Percentiles rank a stretch among this genome's conserved stretches.
Evolutionary conservation across 495 filamentous ascomycete species (phyloP).

Genomic region (Trichoderma reesei): DNA sequence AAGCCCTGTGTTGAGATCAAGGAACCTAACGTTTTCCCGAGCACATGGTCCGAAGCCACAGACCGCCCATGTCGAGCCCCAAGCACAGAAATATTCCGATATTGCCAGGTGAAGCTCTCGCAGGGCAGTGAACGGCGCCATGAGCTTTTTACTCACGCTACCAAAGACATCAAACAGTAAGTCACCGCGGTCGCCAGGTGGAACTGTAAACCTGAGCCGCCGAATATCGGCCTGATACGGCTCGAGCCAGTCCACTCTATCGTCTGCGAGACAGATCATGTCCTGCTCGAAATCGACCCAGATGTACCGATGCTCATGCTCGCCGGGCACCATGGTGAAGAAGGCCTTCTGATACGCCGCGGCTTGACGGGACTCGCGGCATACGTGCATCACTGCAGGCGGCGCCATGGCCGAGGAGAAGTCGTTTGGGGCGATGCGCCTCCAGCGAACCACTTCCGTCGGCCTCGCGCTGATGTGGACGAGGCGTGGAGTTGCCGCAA

Average conservation of each 20-base stretch:
- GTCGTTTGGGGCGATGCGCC: neutral
- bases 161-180: neutral
- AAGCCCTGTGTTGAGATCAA: neutral
- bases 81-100: neutral
- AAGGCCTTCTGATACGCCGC: neutral
- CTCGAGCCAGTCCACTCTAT: neutral
- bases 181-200: neutral
- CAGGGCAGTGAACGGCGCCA: neutral
- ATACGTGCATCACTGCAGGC: neutral
- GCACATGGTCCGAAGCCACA: neutral
- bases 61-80: neutral
- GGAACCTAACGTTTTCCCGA: neutral
- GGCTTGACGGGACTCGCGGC: neutral
- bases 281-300: neutral
- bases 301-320: neutral
- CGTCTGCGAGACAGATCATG: neutral
- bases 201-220: neutral
- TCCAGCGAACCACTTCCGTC: neutral
- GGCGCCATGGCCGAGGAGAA: neutral
- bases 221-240: neutral
- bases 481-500: neutral
- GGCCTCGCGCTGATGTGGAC: neutral
- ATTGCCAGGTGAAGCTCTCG: neutral
- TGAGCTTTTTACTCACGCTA: neutral
- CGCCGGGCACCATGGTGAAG: neutral